phyloP scores from a whole-genome alignment of 306 rosid species.

The Vachellia pachyceras region DNA sequence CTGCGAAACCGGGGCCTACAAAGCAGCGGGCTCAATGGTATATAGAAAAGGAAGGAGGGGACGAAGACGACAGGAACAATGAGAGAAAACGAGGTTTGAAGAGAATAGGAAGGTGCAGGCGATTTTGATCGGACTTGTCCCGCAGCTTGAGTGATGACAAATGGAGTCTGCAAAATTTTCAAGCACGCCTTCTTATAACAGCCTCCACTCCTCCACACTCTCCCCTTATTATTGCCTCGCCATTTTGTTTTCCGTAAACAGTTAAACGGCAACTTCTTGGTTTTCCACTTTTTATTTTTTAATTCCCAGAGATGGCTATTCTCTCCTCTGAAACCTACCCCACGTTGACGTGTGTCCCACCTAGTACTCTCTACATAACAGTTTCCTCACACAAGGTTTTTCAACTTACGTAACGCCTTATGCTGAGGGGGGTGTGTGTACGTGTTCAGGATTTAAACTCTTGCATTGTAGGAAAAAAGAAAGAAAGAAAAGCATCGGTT shows the following conservation, averaged over 20 bases:
- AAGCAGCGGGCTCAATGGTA: neutral
- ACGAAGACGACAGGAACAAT: neutral
- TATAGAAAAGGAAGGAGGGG: neutral
- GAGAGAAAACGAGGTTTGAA: slow-evolving; percentile 4
- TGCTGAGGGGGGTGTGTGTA: neutral
- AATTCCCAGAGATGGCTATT: neutral
- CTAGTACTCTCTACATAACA: too few species aligned
- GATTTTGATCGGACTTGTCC: slow-evolving; percentile 50
- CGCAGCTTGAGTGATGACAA: slow-evolving; percentile 37
- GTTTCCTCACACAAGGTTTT: too few species aligned
- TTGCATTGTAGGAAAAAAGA: too few species aligned
- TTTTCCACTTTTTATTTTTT: neutral
- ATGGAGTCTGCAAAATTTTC: slow-evolving; percentile 42
- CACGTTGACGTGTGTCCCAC: slow-evolving; percentile 27
- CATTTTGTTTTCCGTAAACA: neutral
- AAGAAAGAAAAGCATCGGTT: too few species aligned
- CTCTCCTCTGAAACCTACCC: slow-evolving; percentile 1
- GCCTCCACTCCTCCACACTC: neutral
- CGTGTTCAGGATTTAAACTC: neutral
- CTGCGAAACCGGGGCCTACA: neutral
- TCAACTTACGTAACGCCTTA: neutral
- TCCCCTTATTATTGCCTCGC: too few species aligned
- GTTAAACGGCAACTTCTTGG: neutral
- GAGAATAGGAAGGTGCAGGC: slow-evolving; percentile 53
- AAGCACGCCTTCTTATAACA: slow-evolving; percentile 46